phyloP scores from a whole-genome alignment of 305 asterid species.

The Ajuga reptans region DNA sequence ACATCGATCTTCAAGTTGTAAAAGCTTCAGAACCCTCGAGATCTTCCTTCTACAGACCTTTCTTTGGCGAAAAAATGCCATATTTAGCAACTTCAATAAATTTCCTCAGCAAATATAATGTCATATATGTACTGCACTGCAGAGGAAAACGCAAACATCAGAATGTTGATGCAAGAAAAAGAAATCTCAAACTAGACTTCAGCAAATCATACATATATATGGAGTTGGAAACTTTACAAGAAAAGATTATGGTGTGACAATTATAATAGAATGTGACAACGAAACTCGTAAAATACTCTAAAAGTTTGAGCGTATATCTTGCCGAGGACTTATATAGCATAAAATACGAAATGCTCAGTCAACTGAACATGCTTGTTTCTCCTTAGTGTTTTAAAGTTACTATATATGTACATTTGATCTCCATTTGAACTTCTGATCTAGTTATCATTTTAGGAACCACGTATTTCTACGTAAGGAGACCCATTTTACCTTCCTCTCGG shows the following conservation, averaged over 20 bases:
- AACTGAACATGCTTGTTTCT: too few species aligned
- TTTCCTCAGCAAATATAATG: constrained; percentile 64
- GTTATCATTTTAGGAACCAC: not conserved
- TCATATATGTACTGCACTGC: constrained; percentile 60
- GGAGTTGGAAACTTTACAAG: too few species aligned
- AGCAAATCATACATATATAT: too few species aligned
- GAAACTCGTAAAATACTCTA: too few species aligned
- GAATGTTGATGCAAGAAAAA: not conserved
- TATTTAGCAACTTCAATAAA: constrained; percentile 26
- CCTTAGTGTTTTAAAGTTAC: too few species aligned
- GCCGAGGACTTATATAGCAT: too few species aligned
- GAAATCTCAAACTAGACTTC: too few species aligned
- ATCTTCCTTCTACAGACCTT: constrained; percentile 6
- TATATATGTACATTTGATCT: not conserved
- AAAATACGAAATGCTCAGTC: too few species aligned
- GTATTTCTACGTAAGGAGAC: not conserved
- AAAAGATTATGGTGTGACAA: too few species aligned
- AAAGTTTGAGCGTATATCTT: too few species aligned
- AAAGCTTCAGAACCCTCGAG: not conserved
- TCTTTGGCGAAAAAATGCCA: constrained; percentile 26
- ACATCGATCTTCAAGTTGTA: not conserved
- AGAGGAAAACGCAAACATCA: not conserved
- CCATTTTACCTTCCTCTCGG: constrained; percentile 56
- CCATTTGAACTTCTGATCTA: not conserved
- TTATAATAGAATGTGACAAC: too few species aligned